phyloP scores from a whole-genome alignment of 164 flowering plant species.

The Annona cherimola region DNA sequence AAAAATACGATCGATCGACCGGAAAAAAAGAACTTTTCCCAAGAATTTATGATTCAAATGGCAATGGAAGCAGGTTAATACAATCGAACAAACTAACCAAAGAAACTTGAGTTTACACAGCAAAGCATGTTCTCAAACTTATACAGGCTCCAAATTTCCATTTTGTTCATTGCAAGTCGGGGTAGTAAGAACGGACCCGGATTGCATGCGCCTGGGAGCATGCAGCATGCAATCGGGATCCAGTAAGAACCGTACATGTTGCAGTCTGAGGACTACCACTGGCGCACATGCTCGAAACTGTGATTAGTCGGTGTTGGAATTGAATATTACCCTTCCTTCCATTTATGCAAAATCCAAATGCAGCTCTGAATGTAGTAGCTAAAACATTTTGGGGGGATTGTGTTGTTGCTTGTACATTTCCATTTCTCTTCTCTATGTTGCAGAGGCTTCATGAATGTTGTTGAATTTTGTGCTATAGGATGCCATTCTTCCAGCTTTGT shows the following conservation, averaged over 20 bases:
- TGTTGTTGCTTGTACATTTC: not conserved
- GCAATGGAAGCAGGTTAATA: not conserved
- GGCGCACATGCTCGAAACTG: not conserved
- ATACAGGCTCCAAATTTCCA: not conserved
- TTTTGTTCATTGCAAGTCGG: too few species aligned
- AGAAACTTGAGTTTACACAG: not conserved
- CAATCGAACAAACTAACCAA: not conserved
- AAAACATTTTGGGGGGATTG: not conserved
- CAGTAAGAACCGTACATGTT: not conserved
- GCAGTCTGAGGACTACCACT: not conserved
- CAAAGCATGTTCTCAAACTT: not conserved
- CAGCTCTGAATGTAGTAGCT: not conserved
- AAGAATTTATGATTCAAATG: too few species aligned
- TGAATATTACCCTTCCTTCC: not conserved
- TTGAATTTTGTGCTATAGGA: constrained; percentile 18
- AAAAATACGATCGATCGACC: not conserved
- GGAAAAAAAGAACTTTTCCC: not conserved
- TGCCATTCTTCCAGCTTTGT: constrained; percentile 45
- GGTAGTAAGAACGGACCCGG: not conserved
- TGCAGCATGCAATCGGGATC: not conserved
- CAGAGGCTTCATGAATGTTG: not conserved
- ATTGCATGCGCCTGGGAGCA: too few species aligned
- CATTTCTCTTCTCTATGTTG: not conserved
- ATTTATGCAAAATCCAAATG: not conserved
- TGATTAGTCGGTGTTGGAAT: not conserved